These are phyloP conservation scores for Hygrophila difformis DNA, from an alignment of 257 asterid genomes.

Conservation along the genomic window DNA sequence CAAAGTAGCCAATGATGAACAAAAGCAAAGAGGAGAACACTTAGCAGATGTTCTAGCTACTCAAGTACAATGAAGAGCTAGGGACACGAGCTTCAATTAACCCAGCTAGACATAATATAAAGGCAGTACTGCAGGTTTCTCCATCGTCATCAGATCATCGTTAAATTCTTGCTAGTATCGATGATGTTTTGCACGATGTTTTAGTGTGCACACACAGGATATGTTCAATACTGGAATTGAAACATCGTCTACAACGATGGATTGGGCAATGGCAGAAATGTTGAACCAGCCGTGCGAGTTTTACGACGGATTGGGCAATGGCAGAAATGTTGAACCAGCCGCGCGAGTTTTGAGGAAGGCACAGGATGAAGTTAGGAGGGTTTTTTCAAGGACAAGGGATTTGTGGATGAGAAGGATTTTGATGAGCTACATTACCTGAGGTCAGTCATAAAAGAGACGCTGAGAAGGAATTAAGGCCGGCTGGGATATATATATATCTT, in stretches of 20 bases:
- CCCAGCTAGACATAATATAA: constrained; percentile 17
- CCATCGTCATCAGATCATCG: no score
- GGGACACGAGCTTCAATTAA: constrained; percentile 10
- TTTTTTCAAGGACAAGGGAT: no score
- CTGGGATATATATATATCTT: no score
- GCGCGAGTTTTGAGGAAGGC: no score
- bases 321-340: constrained; percentile 18
- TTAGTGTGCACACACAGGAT: constrained; percentile 14
- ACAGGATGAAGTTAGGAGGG: no score
- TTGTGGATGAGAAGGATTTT: no score
- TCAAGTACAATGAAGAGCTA: constrained; percentile 11
- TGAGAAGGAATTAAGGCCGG: no score
- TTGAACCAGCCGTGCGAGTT: no score
- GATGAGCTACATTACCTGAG: no score
- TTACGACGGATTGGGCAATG: constrained; percentile 18
- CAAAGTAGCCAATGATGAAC: background rate
- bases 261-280: constrained; percentile 22
- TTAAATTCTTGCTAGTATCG: no score
- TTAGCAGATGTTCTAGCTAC: constrained; percentile 18
- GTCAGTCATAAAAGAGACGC: no score
- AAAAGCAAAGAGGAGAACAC: background rate
- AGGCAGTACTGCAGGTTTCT: constrained; percentile 14
- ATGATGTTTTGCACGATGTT: no score
- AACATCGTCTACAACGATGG: constrained; percentile 13
- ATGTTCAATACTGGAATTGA: constrained; percentile 17